Percentiles rank a stretch among this genome's conserved stretches.
phyloP scores from a whole-genome alignment of 2,329 filamentous ascomycete species.

The Pseudogymnoascus pannorum region DNA sequence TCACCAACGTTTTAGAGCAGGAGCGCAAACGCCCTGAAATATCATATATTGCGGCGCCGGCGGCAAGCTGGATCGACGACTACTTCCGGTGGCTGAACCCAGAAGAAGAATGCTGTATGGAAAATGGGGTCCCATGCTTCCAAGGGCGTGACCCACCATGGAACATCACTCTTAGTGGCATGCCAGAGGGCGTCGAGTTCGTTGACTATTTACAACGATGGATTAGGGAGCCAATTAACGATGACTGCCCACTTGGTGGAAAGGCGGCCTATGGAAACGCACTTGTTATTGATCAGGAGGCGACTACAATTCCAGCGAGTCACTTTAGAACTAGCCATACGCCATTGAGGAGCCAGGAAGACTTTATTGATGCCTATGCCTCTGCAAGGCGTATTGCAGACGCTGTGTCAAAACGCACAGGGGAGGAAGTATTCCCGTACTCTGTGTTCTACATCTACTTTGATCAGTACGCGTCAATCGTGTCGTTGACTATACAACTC shows the following conservation, averaged over 20 bases:
- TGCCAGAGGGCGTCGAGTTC: conserved; percentile 93
- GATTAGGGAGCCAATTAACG: conserved; percentile 70
- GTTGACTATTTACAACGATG: conserved; percentile 78
- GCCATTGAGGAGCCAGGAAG: conserved; percentile 76
- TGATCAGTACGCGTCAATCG: conserved; percentile 87
- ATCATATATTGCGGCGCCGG: conserved; percentile 80
- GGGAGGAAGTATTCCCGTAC: conserved; percentile 87
- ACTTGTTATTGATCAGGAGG: conserved; percentile 66
- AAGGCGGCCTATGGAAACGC: conserved; percentile 81
- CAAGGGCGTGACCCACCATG: conserved; percentile 67
- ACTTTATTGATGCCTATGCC: conserved; percentile 88
- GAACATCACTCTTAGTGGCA: conserved; percentile 83
- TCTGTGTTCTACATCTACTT: conserved; percentile 99
- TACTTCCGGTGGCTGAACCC: conserved; percentile 97
- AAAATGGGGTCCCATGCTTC: conserved; percentile 69
- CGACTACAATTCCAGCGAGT: conserved; percentile 64
- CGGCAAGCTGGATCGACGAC: conserved; percentile 95
- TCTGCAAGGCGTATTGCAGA: conserved; percentile 81
- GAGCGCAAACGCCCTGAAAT: conserved; percentile 84
- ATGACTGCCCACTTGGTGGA: conserved; percentile 80
- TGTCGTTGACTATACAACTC: conserved; percentile 69
- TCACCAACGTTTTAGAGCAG: conserved; percentile 86
- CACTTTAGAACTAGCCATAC: conserved; percentile 91
- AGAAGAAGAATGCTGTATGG: conserved; percentile 64
- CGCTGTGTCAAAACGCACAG: conserved; percentile 63